Base-by-base conservation (phyloP, 352 stramenopile genomes). In the Globisporangium perplexum region DNA sequence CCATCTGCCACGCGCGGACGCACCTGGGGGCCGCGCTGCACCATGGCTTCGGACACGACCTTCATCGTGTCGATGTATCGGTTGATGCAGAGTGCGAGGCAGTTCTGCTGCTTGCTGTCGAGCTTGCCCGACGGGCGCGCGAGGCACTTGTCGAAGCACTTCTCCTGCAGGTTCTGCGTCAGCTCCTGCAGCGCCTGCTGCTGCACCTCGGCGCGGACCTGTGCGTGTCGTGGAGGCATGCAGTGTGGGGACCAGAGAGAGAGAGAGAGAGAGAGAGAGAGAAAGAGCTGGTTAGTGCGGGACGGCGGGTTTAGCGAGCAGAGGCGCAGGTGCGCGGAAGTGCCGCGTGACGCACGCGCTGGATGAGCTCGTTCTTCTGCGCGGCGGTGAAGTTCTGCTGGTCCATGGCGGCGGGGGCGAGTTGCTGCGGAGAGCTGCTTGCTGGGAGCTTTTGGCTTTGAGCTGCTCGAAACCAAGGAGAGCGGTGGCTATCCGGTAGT, bases 1-100 rank as follows among this genome's bases (percentile, higher is more conserved):
- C 12, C 10, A 15, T 15, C 12, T 11, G 10, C 14, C 10, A 8
- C 31, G 18, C 7, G 22, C 20, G 18, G 26, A 33, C 47, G 47
- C 31, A 88, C 76, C 72, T 86, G 73, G 14, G 69, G 66, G 28
- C 79, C 79, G 42, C 83, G 83, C 67, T 89, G 69, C 44, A 79
- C 70, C 77, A 96, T 90, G 28, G 78, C 65, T 53, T 93, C 72
- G 49, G 82, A 93, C 28, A 96, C 86, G 33, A 89, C 78, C 69
- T 94, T 92, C 83, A 96, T 94, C 26, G 86, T 94, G 65, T 96
- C 83, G 51, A 96, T 90, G 78, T 96, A 96, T 71, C 86, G 63
- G 65, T 96, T 92, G 60, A 93, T 89, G 63, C 86, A 96, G 45
- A 93, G 67, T 49, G 80, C 80, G 30, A 96, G 61, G 73, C 86